Percentiles rank a stretch among this genome's conserved stretches.
phyloP scores from a whole-genome alignment of 2,329 filamentous ascomycete genomes.

The Nemania sp. region DNA sequence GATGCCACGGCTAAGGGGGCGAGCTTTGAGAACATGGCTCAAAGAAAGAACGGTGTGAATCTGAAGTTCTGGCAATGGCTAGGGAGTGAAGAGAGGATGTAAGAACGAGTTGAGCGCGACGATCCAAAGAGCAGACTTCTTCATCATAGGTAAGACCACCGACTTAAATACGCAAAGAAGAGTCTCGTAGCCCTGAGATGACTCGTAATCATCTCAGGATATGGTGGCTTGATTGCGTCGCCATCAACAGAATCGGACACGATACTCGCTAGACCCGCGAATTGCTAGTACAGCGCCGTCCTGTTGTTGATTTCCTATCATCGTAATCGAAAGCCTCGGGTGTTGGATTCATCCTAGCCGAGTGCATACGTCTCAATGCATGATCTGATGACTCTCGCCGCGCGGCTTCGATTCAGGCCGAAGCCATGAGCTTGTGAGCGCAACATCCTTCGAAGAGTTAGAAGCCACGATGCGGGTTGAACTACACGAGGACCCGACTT shows the following conservation, averaged over 20 bases:
- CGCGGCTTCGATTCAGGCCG: conserved; percentile 21
- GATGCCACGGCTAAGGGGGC: conserved; percentile 23
- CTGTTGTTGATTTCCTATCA: conserved; percentile 8
- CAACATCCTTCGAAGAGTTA: background rate
- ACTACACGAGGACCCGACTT: conserved; percentile 1
- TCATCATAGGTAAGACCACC: background rate
- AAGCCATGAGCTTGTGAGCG: background rate
- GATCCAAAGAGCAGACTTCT: conserved; percentile 2
- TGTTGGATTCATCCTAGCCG: conserved; percentile 1
- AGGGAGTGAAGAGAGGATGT: conserved; percentile 6
- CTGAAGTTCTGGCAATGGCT: background rate
- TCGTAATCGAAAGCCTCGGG: background rate
- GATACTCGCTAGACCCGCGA: background rate
- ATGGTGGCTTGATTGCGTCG: conserved; percentile 3
- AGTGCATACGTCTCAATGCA: conserved; percentile 14
- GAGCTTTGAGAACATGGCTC: conserved; percentile 28
- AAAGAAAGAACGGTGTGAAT: conserved; percentile 8
- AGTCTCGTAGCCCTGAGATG: background rate
- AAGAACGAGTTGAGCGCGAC: conserved; percentile 4
- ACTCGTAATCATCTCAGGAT: conserved; percentile 12
- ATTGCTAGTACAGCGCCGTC: background rate
- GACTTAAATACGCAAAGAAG: conserved; percentile 14
- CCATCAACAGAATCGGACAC: background rate
- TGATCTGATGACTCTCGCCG: conserved; percentile 17
- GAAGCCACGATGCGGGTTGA: background rate